Percentiles rank a stretch among this genome's conserved stretches.
phyloP scores from a whole-genome alignment of 768 basidiomycete species.

The Ramaria sp. region DNA sequence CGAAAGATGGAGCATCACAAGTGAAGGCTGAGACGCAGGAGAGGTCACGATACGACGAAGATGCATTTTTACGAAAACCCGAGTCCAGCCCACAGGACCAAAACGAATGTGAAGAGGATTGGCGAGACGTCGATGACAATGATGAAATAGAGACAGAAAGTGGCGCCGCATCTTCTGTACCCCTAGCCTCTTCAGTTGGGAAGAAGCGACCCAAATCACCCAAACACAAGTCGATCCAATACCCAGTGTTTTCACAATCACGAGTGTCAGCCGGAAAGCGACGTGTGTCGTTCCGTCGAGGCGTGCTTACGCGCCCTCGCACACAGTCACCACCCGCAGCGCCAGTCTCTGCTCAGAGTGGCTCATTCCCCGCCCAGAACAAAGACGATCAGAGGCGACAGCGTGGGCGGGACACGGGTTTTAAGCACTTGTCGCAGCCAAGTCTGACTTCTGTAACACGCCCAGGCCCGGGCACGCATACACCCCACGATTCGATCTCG shows the following conservation, averaged over 20 bases:
- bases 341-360: neutral
- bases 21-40: neutral
- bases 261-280: constrained; percentile 18
- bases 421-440: neutral
- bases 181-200: constrained; percentile 9
- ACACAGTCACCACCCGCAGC: neutral
- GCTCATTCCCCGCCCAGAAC: neutral
- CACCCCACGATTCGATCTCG: constrained; percentile 10
- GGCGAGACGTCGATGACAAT: constrained; percentile 11
- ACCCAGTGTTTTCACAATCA: neutral
- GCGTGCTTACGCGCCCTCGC: neutral
- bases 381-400: neutral
- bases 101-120: constrained; percentile 11
- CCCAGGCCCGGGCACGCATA: constrained; percentile 11
- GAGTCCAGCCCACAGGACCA: constrained; percentile 11
- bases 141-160: constrained; percentile 12
- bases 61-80: constrained; percentile 9
- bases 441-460: neutral
- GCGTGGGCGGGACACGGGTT: constrained; percentile 1
- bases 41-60: constrained; percentile 16
- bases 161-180: constrained; percentile 9
- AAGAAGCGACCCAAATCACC: neutral
- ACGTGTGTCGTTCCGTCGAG: constrained; percentile 1
- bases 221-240: neutral
- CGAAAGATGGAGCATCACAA: neutral